Conservation (phyloP, 2,329 filamentous ascomycete species). For the Epichloe elymi region DNA sequence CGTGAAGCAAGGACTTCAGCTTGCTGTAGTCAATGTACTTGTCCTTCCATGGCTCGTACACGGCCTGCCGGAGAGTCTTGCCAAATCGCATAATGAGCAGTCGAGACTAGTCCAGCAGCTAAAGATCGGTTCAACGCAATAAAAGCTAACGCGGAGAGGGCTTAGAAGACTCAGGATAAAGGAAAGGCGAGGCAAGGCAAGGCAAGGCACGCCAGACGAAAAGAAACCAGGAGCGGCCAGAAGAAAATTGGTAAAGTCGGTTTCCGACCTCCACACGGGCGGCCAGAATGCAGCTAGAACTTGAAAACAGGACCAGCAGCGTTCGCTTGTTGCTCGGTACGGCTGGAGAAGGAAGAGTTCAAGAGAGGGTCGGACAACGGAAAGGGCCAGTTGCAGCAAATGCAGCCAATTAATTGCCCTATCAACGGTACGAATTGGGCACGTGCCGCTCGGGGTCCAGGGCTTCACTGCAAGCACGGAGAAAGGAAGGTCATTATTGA, state of each 20-base stretch:
- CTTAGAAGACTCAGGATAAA: neutral
- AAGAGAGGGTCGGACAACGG: too few relatives aligned
- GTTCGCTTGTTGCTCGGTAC: neutral
- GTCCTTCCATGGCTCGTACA: constrained; percentile 80
- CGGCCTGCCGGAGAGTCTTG: constrained; percentile 65
- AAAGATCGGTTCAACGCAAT: too few relatives aligned
- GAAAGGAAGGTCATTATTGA: too few relatives aligned
- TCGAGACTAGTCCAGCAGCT: neutral
- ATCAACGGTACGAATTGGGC: constrained; percentile 2
- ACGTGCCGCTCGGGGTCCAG: neutral
- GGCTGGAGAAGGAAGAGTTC: neutral
- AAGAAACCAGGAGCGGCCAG: neutral
- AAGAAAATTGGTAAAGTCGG: neutral
- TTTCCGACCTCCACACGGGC: neutral
- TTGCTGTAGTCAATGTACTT: constrained; percentile 94
- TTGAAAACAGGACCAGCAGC: neutral
- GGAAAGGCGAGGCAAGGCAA: neutral
- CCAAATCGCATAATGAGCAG: constrained; percentile 71
- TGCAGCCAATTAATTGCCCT: constrained; percentile 3
- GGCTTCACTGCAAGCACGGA: too few relatives aligned
- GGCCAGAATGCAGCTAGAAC: too few relatives aligned
- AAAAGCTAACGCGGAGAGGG: too few relatives aligned
- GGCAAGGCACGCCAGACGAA: neutral
- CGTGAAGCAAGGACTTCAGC: constrained; percentile 78
- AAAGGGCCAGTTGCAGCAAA: neutral